Conservation (phyloP, 2,329 filamentous ascomycete genomes). For the Zopfia rhizophila region DNA sequence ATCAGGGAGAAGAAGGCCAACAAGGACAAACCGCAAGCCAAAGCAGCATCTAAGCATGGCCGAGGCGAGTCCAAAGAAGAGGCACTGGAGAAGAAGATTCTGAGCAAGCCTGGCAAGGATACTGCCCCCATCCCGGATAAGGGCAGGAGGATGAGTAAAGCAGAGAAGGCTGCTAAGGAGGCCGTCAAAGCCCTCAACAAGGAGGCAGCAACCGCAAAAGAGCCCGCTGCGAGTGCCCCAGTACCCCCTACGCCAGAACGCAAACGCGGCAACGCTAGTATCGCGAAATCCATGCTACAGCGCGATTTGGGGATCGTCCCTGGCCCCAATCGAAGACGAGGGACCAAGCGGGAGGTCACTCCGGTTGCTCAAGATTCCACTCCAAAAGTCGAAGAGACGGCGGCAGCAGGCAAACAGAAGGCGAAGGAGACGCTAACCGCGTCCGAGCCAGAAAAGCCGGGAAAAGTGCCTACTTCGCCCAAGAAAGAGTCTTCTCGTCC, state of each 20-base stretch:
- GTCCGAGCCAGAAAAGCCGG: conserved; percentile 37
- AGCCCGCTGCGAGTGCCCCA: conserved; percentile 35
- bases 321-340: conserved; percentile 55
- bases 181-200: conserved; percentile 68
- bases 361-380: conserved; percentile 30
- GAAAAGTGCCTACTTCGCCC: conserved; percentile 31
- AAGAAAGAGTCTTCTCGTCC: conserved; percentile 48
- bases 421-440: conserved; percentile 35
- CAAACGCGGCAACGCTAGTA: conserved; percentile 64
- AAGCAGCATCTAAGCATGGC: conserved; percentile 67
- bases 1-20: conserved; percentile 92
- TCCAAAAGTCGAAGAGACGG: conserved; percentile 37
- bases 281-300: conserved; percentile 68
- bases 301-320: conserved; percentile 68
- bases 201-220: conserved; percentile 50
- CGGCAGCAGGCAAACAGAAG: conserved; percentile 37
- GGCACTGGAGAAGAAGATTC: conserved; percentile 57
- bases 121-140: conserved; percentile 47
- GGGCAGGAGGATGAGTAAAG: conserved; percentile 47
- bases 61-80: conserved; percentile 71
- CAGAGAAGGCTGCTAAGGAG: conserved; percentile 71
- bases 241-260: conserved; percentile 55
- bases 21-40: conserved; percentile 66
- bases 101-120: conserved; percentile 47
- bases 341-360: conserved; percentile 49